Conservation (phyloP, 1,139 yeast genomes). For the Kodamaea suecica region DNA sequence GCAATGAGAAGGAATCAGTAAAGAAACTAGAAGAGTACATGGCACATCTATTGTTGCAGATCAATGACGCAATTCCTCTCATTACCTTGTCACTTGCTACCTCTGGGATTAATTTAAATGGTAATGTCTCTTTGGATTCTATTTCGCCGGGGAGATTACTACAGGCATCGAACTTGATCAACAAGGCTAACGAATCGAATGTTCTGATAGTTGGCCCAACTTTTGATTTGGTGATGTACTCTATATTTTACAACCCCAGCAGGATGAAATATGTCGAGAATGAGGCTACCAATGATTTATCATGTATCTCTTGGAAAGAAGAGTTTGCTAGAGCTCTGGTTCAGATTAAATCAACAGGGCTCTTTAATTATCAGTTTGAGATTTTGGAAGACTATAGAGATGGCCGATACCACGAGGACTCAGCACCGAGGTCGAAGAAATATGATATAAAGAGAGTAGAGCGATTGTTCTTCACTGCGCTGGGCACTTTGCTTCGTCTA, state of each 20-base stretch:
- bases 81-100: conserved; percentile 66
- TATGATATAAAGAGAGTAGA: conserved; percentile 45
- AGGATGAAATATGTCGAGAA: conserved; percentile 36
- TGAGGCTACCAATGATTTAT: conserved; percentile 23
- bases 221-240: conserved; percentile 58
- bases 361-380: conserved; percentile 43
- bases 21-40: conserved; percentile 50
- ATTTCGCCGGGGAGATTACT: conserved; percentile 66
- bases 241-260: conserved; percentile 64
- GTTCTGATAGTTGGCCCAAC: conserved; percentile 50
- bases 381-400: conserved; percentile 66
- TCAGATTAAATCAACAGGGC: conserved; percentile 24
- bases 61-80: conserved; percentile 70
- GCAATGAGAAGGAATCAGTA: conserved; percentile 42
- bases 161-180: conserved; percentile 57
- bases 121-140: conserved; percentile 44
- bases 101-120: conserved; percentile 62
- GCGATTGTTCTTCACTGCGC: conserved; percentile 67
- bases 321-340: conserved; percentile 59
- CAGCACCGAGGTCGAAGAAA: conserved; percentile 32
- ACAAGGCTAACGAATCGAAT: conserved; percentile 21
- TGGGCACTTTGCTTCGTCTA: conserved; percentile 63
- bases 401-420: conserved; percentile 68
- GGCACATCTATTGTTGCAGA: conserved; percentile 45
- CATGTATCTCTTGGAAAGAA: conserved; percentile 69